Percentiles rank a stretch among this genome's conserved stretches.
These are phyloP conservation scores for Borovskyia barvae DNA, from an alignment of 208 protist species.

Conservation along the genomic window DNA sequence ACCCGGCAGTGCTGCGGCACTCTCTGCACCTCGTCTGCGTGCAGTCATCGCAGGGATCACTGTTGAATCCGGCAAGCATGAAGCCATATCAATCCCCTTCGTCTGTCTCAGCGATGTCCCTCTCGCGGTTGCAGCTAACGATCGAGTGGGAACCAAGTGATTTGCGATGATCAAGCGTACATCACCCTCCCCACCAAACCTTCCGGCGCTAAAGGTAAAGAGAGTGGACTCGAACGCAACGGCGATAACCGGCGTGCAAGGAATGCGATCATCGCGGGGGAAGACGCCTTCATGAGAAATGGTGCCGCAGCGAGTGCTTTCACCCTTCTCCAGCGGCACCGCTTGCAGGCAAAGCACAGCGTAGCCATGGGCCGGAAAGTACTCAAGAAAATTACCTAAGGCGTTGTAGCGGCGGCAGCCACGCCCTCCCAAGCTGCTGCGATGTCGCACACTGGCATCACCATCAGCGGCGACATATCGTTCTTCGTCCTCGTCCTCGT, in stretches of 20 bases:
- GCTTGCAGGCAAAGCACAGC: constrained; percentile 35
- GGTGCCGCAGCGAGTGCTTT: constrained; percentile 4
- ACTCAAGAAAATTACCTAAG: constrained; percentile 39
- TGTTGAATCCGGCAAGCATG: too few species aligned
- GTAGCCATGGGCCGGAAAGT: constrained; percentile 58
- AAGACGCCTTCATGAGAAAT: background rate
- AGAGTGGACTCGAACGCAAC: constrained; percentile 27
- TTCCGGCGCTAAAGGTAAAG: constrained; percentile 24
- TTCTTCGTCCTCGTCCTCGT: background rate
- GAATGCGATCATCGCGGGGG: background rate
- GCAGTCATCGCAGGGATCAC: too few species aligned
- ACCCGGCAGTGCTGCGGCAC: too few species aligned
- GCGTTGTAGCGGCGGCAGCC: background rate
- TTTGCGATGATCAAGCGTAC: constrained; percentile 22
- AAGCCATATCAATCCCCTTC: too few species aligned
- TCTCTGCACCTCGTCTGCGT: too few species aligned
- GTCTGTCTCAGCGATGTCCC: too few species aligned
- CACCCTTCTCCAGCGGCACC: background rate
- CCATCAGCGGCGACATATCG: background rate
- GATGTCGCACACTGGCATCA: background rate
- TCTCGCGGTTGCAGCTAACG: too few species aligned
- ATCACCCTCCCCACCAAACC: constrained; percentile 38
- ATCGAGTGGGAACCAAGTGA: background rate
- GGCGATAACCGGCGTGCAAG: constrained; percentile 13
- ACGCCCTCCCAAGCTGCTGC: background rate